Base-by-base conservation (phyloP, 768 basidiomycete genomes). In the Hygrophorus russula region DNA sequence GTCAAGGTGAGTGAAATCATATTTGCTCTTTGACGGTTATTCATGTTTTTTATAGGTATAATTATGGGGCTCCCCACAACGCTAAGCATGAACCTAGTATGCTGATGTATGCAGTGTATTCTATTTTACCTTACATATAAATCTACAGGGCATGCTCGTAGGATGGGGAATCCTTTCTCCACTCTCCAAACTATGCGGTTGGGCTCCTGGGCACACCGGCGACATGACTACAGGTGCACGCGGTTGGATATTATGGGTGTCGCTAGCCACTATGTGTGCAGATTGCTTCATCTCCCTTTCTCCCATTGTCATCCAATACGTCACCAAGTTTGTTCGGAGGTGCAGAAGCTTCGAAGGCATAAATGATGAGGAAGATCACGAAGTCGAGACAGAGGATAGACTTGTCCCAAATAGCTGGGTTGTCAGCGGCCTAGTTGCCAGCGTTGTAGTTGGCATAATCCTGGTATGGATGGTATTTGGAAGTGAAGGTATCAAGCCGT, bases 11-110 rank as follows among this genome's bases (percentile, higher is more conserved):
- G 61, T 45, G 44, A 42, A 34, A 35, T 35, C 38, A 42, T 17
- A 31, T 40, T 42, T 44, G 17, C 30, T 42, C 12, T n/a, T 39
- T 42, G 18, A 43, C 32, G 18, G 27, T 24, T 29, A 3, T 30
- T 42, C 24, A 20, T 5, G 9, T 19, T 24, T 17, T 3, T 28
- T 43, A 1, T 41, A 82, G 87, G 91, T 4, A 91, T 97, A 47
- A 97, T 97, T 53, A 98, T 98, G 94, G 94, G 93, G 3, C 89
- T 93, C 54, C 85, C 91, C 0, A 94, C 90, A 0, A 93, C 93
- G 0, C 53, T 93, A 29, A 87, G 85, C 57, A 97, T 98, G 93
- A 93, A 82, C 51, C 60, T 91, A 46, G 88, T 87, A 53, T 56
- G 71, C 59, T 15, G 13, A 6, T 31, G 11, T 13, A 18, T 37